Conservation (phyloP, 306 rosid genomes). For the Pyrus pyrifolia region DNA sequence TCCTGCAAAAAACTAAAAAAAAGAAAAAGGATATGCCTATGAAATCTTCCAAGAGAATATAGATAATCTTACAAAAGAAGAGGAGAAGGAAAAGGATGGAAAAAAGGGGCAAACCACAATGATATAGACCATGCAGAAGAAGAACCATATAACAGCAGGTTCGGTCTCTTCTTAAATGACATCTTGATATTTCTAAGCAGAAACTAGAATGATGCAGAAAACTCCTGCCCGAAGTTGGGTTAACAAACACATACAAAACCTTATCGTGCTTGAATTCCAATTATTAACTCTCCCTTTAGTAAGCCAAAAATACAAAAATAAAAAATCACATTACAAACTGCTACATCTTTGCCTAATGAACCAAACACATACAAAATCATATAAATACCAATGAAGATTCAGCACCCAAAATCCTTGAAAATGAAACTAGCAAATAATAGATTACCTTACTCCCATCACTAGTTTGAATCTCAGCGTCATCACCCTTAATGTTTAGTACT, state of each 20-base stretch:
- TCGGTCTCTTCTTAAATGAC: not conserved
- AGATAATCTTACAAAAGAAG: not conserved
- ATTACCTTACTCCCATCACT: conserved; percentile 55
- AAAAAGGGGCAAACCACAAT: not conserved
- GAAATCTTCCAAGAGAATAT: not conserved
- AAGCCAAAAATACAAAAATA: not conserved
- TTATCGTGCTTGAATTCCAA: not conserved
- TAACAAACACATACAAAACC: not conserved
- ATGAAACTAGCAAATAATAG: not conserved
- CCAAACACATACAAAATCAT: not conserved
- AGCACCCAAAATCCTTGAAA: not conserved
- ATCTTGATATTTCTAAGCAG: not conserved
- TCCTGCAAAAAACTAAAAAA: not conserved
- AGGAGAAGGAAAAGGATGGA: not conserved
- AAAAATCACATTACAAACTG: not conserved
- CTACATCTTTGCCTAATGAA: not conserved
- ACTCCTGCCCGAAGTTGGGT: not conserved
- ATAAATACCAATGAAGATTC: not conserved
- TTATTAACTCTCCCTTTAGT: not conserved
- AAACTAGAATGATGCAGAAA: not conserved
- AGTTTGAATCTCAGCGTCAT: conserved; percentile 73
- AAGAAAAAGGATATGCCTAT: not conserved
- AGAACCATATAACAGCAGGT: not conserved
- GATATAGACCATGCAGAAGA: not conserved
- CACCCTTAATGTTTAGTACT: conserved; percentile 58